Evolutionary conservation across 2,329 filamentous ascomycete species (phyloP).

Genomic region (Diaporthe destruens): DNA sequence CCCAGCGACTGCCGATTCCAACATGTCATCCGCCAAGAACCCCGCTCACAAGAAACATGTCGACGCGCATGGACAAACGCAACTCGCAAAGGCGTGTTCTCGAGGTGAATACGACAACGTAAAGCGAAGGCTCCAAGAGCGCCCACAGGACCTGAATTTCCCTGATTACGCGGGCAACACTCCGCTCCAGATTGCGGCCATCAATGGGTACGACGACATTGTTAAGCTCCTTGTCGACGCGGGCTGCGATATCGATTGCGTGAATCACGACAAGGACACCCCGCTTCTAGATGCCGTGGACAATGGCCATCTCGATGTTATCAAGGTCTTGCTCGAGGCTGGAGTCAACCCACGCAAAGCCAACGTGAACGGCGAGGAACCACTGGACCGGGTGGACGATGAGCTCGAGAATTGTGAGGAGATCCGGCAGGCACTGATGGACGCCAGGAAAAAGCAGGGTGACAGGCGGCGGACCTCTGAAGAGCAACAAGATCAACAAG

Average conservation of each 20-base stretch:
- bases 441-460: conserved; percentile 67
- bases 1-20: conserved; percentile 68
- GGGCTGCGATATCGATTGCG: conserved; percentile 85
- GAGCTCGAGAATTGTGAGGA: conserved; percentile 83
- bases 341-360: conserved; percentile 93
- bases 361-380: conserved; percentile 93
- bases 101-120: conserved; percentile 85
- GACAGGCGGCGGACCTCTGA: conserved; percentile 69
- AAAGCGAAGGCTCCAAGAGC: conserved; percentile 79
- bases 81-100: conserved; percentile 89
- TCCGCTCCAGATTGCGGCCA: conserved; percentile 90
- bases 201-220: conserved; percentile 88
- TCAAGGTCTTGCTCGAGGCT: conserved; percentile 84
- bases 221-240: conserved; percentile 88
- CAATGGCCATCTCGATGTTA: conserved; percentile 91
- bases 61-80: conserved; percentile 92
- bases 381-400: conserved; percentile 83
- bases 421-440: conserved; percentile 77
- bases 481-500: conserved; percentile 61
- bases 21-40: conserved; percentile 77
- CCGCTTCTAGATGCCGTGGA: conserved; percentile 96
- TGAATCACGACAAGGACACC: conserved; percentile 87
- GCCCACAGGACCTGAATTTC: conserved; percentile 88
- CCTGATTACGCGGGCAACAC: conserved; percentile 97
- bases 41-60: conserved; percentile 85